These are phyloP conservation scores for Dactylonectria estremocensis DNA, from an alignment of 2,329 filamentous ascomycete species.

Conservation along the genomic window DNA sequence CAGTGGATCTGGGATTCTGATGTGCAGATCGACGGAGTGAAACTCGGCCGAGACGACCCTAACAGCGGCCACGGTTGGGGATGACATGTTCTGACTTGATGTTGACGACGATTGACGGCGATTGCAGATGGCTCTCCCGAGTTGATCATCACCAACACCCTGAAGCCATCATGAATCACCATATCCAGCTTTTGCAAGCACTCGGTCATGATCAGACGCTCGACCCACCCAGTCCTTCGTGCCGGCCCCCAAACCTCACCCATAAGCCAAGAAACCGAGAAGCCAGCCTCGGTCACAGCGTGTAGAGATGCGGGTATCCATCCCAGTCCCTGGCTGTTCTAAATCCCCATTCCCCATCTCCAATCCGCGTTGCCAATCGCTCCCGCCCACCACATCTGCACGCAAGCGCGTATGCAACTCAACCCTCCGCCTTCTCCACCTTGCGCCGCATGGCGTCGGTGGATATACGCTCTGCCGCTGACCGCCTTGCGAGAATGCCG, in stretches of 20 bases:
- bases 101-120: not conserved
- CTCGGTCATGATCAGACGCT: not conserved
- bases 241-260: conserved; percentile 14
- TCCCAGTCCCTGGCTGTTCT: conserved; percentile 22
- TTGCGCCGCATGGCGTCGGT: not conserved
- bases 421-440: not conserved
- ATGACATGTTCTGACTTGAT: conserved; percentile 1
- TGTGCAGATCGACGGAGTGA: conserved; percentile 20
- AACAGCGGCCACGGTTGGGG: not conserved
- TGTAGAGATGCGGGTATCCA: conserved; percentile 37
- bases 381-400: conserved; percentile 31
- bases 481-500: conserved; percentile 25
- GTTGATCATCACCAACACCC: too few species aligned
- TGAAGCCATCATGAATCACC: too few species aligned
- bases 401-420: conserved; percentile 20
- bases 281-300: conserved; percentile 31
- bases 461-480: conserved; percentile 21
- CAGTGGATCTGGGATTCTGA: conserved; percentile 20
- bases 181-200: too few species aligned
- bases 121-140: not conserved
- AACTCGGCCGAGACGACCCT: conserved; percentile 22
- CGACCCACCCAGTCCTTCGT: conserved; percentile 31
- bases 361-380: conserved; percentile 26
- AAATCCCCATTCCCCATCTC: conserved; percentile 11
- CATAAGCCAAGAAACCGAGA: not conserved